Evolutionary conservation across 495 filamentous ascomycete species (phyloP), one percentile per base, ranked within the genome.

Genomic region (Aspergillus campestris): DNA sequence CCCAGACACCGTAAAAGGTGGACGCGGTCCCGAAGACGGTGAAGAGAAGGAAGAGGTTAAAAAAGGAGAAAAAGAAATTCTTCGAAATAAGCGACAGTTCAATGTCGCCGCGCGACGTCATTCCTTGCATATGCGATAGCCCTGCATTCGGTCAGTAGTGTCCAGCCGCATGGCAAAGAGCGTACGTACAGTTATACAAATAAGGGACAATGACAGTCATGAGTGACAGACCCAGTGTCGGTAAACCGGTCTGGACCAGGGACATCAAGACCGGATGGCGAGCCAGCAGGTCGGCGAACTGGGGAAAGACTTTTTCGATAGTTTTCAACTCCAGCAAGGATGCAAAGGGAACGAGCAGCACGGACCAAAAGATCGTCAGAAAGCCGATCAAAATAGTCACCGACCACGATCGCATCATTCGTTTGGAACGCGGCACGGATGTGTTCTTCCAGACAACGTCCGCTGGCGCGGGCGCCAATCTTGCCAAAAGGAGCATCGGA

Each of bases 1-100:
- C 65, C 65, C 80, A 79, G 56, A 92, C 83, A 28, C 76, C 72
- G 32, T 83, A 74, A 47, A 83, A 80, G 27, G 69, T 72, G n/a
- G 77, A 77, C 6, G 84, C 88, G 28, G 89, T 88, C 40, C 90
- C 88, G 36, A 94, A 84, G 24, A 94, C 79, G 3, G 92, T 95
- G 60, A 96, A 96, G 36, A 96, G 75, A 42, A 97, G 71, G 68
- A 99, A 99, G 15, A 96, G 81, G 67, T 99, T 99, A 79, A 97
- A 96, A 71, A 99, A 99, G 30, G 85, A 88, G 65, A 97, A 99
- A 75, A 96, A 96, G 67, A 96, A 99, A 59, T 96, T 99, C 71
- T 99, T 99, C 45, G 88, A 94, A 59, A 97, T 89, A 34, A 89
- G 72, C 7, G 91, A 96, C 8, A 97, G 76, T 57, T 96, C 94